Base-by-base conservation (phyloP, 306 rosid species). In the Crotalaria pallida region DNA sequence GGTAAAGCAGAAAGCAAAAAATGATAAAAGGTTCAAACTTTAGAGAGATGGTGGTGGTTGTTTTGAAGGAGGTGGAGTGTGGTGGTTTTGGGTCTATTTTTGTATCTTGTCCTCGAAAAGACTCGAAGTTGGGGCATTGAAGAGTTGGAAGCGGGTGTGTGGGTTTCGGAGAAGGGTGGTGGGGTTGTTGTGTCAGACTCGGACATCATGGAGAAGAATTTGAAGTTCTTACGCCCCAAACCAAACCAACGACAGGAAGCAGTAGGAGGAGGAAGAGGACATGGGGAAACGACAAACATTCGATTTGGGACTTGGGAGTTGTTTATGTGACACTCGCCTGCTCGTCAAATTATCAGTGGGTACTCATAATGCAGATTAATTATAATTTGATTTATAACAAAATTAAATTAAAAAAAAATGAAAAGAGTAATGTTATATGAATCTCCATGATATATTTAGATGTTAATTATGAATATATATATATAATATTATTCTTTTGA, bases 111-210 rank as follows among this genome's bases (percentile, higher is more conserved):
- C 69, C 96, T 81, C 50, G 41, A 60, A 24, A 82, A 88, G 69
- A 92, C 92, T 15, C 89, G 92, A 78, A 73, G 77, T 85, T 81
- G 76, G 23, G 96, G 52, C 16, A 3, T 74, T 29, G 90, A 77
- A 43, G 76, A 60, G 31, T 67, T 80, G 44, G 51, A 61, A 58
- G 44, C 63, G 73, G 65, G 67, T 27, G 10, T 17, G 24, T 62
- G 24, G 13, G 77, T 41, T 67, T 45, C 51, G 80, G 65, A 70
- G 53, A 71, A 73, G 52, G 34, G 7, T 41, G 38, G 77, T n/a
- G 38, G 77, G 11, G 50, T 40, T 63, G 56, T 29, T 63, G 57
- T 68, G 4, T 71, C 21, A 11, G 84, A 79, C 84, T 81, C 68
- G 53, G 11, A 57, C 34, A 13, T 31, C 36, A n/a, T n/a, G n/a